Evolutionary conservation across 768 basidiomycete species (phyloP), one percentile per base, ranked within the genome.

Genomic region (Boletus eberwhitei): DNA sequence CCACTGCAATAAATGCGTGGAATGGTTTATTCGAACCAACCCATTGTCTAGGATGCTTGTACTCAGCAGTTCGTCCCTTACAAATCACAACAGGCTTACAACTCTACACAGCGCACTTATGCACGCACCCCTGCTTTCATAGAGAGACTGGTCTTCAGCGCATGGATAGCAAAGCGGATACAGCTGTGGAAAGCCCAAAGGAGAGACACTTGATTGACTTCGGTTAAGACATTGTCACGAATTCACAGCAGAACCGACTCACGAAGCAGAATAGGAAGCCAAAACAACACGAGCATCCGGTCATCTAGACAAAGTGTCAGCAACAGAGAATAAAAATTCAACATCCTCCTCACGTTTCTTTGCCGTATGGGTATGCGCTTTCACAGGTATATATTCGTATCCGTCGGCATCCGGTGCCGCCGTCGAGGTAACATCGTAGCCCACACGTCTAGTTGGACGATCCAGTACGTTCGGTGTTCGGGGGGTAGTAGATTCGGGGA

Each of bases 231-330:
- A 24, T 51, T 31, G 3, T 14, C 52, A 21, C 43, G 12, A 34
- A 49, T 42, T 16, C 13, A 44, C 6, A 41, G 9, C 17, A 42
- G 19, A 50, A 31, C n/a, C 32, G 11, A 83, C 89, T 75, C 62
- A 93, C 90, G 71, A 55, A 92, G 70, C 9, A 93, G 75, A 64
- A 93, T 89, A 17, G 90, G 90, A 61, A 93, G 76, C 90, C 90
- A 93, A 75, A 93, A 93, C 39, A 87, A 66, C 35, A 90, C 64
- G 43, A 93, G 80, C 90, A 93, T 93, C 39, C 84, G 85, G 67
- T 93, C 90, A 71, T 87, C 89, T 91, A 54, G 17, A 57, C 14
- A 62, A 13, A 54, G 29, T 49, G 49, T 52, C 24, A 65, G 26
- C 22, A 52, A 9, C 13, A 32, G 22, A 4, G 5, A 17, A 29